Evolutionary conservation across 139 green algal species (phyloP).

Genomic region (Volvox africanus): DNA sequence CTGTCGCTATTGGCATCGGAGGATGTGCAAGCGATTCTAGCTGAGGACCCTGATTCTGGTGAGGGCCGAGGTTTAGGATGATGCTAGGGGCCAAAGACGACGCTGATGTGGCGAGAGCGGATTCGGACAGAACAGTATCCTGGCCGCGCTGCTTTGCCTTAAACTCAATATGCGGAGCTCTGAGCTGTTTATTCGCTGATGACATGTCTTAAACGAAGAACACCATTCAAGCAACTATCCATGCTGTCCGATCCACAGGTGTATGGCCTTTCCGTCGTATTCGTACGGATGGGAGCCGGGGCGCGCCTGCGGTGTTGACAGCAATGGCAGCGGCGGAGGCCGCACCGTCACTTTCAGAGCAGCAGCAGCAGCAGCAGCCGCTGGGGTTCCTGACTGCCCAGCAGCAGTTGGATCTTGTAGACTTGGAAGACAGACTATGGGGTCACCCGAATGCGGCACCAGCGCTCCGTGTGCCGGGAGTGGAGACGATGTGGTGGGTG

Average conservation of each 20-base stretch:
- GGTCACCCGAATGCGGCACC: slow-evolving; percentile 13
- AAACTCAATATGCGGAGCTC: too few species aligned
- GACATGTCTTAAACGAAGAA: too few species aligned
- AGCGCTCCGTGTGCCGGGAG: slow-evolving; percentile 20
- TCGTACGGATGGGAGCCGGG: too few species aligned
- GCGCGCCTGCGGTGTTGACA: background rate
- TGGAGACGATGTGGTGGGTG: slow-evolving; percentile 1
- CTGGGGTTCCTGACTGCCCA: background rate
- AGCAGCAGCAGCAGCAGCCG: background rate
- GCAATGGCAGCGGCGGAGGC: background rate
- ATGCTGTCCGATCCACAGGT: background rate
- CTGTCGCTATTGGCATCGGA: background rate
- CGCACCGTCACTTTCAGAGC: background rate
- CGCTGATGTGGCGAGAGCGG: too few species aligned
- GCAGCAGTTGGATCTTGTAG: background rate
- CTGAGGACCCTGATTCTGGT: background rate
- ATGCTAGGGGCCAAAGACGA: too few species aligned
- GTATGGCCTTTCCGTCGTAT: background rate
- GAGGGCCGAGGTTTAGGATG: background rate
- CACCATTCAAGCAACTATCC: too few species aligned
- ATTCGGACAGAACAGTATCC: too few species aligned
- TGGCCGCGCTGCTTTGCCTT: too few species aligned
- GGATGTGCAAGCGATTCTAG: background rate
- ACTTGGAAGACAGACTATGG: background rate
- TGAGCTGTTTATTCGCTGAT: too few species aligned